Evolutionary conservation across 2,329 filamentous ascomycete genomes (phyloP).

Genomic region (Colletotrichum sp.): DNA sequence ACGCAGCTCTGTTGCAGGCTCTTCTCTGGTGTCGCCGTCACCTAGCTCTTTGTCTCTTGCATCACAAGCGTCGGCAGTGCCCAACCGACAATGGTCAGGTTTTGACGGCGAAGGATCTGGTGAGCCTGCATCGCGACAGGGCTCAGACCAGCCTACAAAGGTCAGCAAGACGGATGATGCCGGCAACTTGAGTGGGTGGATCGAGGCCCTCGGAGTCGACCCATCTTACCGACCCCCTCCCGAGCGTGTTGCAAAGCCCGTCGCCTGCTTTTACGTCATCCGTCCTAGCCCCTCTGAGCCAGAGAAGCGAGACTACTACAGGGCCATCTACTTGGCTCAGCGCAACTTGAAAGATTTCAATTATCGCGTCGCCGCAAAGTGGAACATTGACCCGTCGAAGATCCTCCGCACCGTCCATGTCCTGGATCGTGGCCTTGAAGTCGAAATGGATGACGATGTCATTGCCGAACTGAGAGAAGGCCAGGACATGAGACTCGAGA

Average conservation of each 20-base stretch:
- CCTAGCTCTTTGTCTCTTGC: conserved; percentile 69
- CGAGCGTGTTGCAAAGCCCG: conserved; percentile 72
- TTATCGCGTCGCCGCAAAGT: conserved; percentile 76
- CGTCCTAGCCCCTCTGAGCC: conserved; percentile 55
- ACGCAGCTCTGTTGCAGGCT: conserved; percentile 63
- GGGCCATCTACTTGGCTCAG: conserved; percentile 84
- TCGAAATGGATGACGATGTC: conserved; percentile 91
- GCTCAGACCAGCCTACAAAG: conserved; percentile 59
- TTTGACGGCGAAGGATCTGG: conserved; percentile 57
- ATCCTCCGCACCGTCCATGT: conserved; percentile 76
- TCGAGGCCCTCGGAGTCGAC: conserved; percentile 93
- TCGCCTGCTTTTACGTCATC: conserved; percentile 88
- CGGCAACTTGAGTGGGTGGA: conserved; percentile 78
- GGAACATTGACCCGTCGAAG: conserved; percentile 74
- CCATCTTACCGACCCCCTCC: conserved; percentile 79
- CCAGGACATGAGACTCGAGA: conserved; percentile 86
- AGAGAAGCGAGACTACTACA: conserved; percentile 70
- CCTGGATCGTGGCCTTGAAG: conserved; percentile 76
- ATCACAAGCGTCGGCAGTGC: conserved; percentile 54
- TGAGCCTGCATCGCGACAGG: conserved; percentile 47
- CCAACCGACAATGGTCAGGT: conserved; percentile 57
- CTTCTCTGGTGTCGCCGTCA: conserved; percentile 69
- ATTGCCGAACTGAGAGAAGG: conserved; percentile 85
- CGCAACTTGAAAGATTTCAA: conserved; percentile 79
- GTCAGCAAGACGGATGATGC: conserved; percentile 62